These are phyloP conservation scores for Tolypocladium ovalisporum DNA, from an alignment of 2,329 filamentous ascomycete genomes.

Conservation along the genomic window DNA sequence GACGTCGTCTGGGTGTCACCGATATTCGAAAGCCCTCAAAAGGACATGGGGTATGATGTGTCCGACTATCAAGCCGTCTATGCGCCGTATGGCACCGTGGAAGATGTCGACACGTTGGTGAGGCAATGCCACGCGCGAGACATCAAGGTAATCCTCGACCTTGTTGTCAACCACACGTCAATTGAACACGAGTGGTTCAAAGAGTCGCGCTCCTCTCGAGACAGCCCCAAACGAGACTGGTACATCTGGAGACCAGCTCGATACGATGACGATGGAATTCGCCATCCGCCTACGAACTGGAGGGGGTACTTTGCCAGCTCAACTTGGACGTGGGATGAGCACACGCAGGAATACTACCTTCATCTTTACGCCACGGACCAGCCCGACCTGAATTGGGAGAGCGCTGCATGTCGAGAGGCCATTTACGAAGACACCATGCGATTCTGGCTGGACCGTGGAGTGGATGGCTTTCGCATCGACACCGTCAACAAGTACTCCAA, in stretches of 20 bases:
- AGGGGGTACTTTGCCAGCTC: constrained; percentile 31
- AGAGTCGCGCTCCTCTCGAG: constrained; percentile 37
- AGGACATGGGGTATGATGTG: constrained; percentile 58
- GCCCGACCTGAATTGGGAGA: constrained; percentile 72
- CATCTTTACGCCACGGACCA: constrained; percentile 58
- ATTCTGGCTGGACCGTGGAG: constrained; percentile 63
- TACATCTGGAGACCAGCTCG: constrained; percentile 54
- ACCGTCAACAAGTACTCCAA: constrained; percentile 60
- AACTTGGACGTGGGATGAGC: constrained; percentile 43
- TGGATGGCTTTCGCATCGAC: constrained; percentile 56
- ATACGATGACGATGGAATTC: constrained; percentile 39
- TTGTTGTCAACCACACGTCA: constrained; percentile 63
- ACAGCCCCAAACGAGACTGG: constrained; percentile 46
- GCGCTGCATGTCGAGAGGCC: constrained; percentile 50
- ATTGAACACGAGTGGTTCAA: constrained; percentile 47
- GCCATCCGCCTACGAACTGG: constrained; percentile 50
- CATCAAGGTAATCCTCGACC: constrained; percentile 59
- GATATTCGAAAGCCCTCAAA: constrained; percentile 30
- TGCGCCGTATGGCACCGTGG: constrained; percentile 49
- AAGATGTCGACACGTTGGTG: constrained; percentile 54
- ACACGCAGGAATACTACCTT: constrained; percentile 41
- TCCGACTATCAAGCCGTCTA: constrained; percentile 38
- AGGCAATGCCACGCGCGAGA: constrained; percentile 43
- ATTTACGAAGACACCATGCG: constrained; percentile 56
- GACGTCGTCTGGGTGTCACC: constrained; percentile 48